phyloP scores from a whole-genome alignment of 805 yeast genomes.

The Metschnikowia drakensbergensis region DNA sequence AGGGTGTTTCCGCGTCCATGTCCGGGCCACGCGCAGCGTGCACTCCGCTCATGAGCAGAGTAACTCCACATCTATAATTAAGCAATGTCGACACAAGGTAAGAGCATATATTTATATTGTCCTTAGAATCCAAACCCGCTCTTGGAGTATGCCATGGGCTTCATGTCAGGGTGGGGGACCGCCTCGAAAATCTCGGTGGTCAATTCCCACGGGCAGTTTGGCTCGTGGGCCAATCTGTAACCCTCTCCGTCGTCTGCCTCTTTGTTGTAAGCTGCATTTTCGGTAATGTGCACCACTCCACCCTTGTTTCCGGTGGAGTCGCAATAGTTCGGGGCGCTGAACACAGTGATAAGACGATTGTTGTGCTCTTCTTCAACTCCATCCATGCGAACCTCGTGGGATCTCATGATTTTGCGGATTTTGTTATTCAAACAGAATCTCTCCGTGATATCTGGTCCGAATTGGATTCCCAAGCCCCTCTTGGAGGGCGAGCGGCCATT shows the following conservation, averaged over 20 bases:
- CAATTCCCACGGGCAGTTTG: constrained; percentile 45
- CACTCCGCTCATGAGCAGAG: background rate
- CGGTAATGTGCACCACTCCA: constrained; percentile 73
- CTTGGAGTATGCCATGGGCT: constrained; percentile 86
- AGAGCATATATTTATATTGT: constrained; percentile 1
- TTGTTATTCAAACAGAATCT: constrained; percentile 68
- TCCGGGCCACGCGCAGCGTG: background rate
- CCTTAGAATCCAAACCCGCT: constrained; percentile 40
- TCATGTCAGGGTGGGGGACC: constrained; percentile 84
- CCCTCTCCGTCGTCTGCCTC: constrained; percentile 44
- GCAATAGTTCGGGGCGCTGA: constrained; percentile 97
- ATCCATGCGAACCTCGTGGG: constrained; percentile 91
- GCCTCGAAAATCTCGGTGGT: constrained; percentile 65
- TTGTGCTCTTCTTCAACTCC: constrained; percentile 89
- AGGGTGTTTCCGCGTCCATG: background rate
- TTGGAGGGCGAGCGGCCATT: constrained; percentile 83
- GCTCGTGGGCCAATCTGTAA: constrained; percentile 32
- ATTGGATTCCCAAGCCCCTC: constrained; percentile 93
- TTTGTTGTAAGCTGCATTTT: constrained; percentile 42
- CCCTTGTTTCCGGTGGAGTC: constrained; percentile 90
- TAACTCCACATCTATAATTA: no score
- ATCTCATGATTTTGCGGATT: constrained; percentile 77
- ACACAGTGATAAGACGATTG: constrained; percentile 86
- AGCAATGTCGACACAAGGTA: background rate
- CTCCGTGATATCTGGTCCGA: constrained; percentile 93